Evolutionary conservation across 2,329 filamentous ascomycete genomes (phyloP), one percentile per base, ranked within the genome.

Genomic region (Verticillium longisporum): DNA sequence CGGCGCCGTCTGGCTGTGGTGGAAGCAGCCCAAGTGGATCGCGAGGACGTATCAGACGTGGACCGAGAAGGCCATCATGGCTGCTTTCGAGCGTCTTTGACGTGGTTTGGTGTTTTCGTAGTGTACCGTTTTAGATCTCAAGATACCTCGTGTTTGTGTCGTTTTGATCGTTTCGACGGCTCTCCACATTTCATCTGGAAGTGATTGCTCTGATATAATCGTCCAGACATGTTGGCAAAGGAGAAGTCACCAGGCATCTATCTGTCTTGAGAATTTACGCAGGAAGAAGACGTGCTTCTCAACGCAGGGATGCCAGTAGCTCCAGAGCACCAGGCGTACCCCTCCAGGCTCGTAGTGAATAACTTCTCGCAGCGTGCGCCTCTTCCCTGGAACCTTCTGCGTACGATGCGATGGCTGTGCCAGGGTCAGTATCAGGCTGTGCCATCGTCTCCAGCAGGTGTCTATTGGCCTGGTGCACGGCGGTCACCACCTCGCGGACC

Each of bases 1-100:
- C 1, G 61, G 53, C 11, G 62, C 60, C 7, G 64, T 59, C 18
- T 62, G 55, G 21, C 18, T 65, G 59, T 65, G 64, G 64, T 65
- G 64, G 64, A 63, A 64, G 58, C 15, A 61, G 53, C 64, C 64
- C 41, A 56, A 59, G 41, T 50, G 18, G 15, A 61, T 65, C 14
- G 58, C 64, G 45, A 21, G 45, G 45, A 50, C 45, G n/a, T 50
- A 50, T 18, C 45, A 50, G 45, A 11, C 45, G 18, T 50, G 45
- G 45, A 18, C 45, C 1, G 45, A 50, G n/a, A 50, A 50, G 45
- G 45, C 45, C 45, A 50, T 50, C n/a, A 50, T 50, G 45, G 45
- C 45, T 50, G 45, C 45, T 21, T 50, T 50, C n/a, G 45, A 50
- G 45, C 21, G 45, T n/a, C 45, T 50, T 10, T 50, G n/a, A 21